A percentile compares a stretch with the other conserved stretches of the same genome.
phyloP scores from a whole-genome alignment of 495 filamentous ascomycete genomes.

The Elasticomyces elasticus region DNA sequence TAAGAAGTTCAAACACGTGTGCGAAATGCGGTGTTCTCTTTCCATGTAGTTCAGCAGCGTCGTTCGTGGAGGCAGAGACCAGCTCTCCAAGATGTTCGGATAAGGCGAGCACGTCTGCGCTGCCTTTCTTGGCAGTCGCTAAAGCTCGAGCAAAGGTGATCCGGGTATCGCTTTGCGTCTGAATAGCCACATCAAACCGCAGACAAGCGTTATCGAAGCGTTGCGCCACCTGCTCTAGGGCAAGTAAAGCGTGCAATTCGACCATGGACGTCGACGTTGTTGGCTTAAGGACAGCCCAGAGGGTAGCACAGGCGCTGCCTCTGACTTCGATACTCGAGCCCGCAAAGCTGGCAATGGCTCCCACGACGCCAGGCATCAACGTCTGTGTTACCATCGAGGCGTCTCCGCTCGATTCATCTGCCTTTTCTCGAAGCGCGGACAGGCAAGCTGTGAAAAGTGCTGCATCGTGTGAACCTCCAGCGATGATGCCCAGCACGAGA shows the following conservation, averaged over 20 bases:
- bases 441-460: not conserved
- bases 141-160: slow-evolving; percentile 23
- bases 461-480: not conserved
- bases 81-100: slow-evolving; percentile 2
- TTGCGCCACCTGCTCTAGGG: slow-evolving; percentile 59
- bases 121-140: slow-evolving; percentile 7
- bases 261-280: slow-evolving; percentile 44
- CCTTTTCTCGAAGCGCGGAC: not conserved
- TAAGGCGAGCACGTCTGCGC: slow-evolving; percentile 18
- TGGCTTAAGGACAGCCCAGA: slow-evolving; percentile 64
- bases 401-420: not conserved
- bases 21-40: not conserved
- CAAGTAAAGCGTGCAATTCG: slow-evolving; percentile 42
- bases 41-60: not conserved
- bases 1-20: not conserved
- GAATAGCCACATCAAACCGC: slow-evolving; percentile 26
- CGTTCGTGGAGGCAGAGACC: not conserved
- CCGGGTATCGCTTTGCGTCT: slow-evolving; percentile 25
- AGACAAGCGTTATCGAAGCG: slow-evolving; percentile 59
- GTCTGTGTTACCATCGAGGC: not conserved
- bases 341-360: not conserved
- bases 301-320: slow-evolving; percentile 1
- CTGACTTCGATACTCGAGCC: not conserved
- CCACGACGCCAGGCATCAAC: not conserved
- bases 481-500: not conserved